phyloP scores from a whole-genome alignment of 169 alveolate species.

The Plasmodium coatneyi region DNA sequence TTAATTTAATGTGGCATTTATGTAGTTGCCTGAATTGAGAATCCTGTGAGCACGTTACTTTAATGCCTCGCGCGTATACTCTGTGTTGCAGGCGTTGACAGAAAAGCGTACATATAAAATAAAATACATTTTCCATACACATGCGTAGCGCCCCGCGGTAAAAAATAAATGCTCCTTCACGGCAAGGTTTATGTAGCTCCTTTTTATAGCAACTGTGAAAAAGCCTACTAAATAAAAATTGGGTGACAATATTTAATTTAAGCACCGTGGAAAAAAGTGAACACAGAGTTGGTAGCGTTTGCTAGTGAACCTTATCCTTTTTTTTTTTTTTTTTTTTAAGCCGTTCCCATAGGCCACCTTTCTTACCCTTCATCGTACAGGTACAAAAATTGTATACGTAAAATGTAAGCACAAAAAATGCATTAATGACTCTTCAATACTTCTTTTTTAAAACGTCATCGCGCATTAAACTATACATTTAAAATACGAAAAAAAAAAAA shows the following conservation, averaged over 20 bases:
- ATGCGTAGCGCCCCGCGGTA: background rate
- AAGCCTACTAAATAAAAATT: background rate
- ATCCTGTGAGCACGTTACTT: background rate
- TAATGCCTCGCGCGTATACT: background rate
- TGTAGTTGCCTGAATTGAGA: background rate
- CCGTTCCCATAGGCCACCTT: background rate
- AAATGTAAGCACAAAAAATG: background rate
- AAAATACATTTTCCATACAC: background rate
- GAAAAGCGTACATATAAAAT: background rate
- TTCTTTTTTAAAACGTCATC: background rate
- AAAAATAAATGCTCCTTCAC: background rate
- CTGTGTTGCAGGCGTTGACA: background rate
- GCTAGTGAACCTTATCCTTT: background rate
- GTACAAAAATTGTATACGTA: background rate
- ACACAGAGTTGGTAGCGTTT: background rate
- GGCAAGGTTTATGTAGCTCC: background rate
- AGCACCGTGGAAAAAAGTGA: background rate
- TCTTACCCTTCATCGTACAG: background rate
- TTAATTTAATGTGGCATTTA: background rate
- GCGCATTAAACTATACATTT: background rate
- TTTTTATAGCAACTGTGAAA: constrained; percentile 6
- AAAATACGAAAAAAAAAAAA: background rate
- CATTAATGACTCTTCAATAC: background rate
- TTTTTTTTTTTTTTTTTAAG: background rate
- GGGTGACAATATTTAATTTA: background rate